phyloP scores from a whole-genome alignment of 2,329 filamentous ascomycete species.

The Ceratocystiopsis sp. region DNA sequence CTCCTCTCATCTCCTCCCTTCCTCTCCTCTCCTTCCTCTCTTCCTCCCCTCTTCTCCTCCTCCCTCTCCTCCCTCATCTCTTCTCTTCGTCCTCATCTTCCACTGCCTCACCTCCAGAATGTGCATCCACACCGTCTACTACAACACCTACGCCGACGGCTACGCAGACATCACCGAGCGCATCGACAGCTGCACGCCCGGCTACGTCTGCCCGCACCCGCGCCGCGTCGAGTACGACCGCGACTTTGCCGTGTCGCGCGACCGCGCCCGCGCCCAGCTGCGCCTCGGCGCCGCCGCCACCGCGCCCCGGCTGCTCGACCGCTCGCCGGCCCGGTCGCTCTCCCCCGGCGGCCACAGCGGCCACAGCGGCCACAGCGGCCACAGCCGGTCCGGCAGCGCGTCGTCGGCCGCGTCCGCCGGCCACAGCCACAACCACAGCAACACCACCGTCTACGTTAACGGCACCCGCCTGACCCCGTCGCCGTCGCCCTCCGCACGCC shows the following conservation, averaged over 20 bases:
- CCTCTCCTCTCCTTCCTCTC: too few species aligned
- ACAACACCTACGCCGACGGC: conserved; percentile 18
- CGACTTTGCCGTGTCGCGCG: conserved; percentile 4
- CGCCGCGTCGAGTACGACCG: conserved; percentile 8
- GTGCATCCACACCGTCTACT: conserved; percentile 18
- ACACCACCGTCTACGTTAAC: conserved; percentile 12
- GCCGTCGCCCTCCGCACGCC: conserved; percentile 2
- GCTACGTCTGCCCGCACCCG: conserved; percentile 14
- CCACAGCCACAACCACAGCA: neutral
- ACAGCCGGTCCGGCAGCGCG: conserved; percentile 2
- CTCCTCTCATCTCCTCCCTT: too few species aligned
- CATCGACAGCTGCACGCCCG: conserved; percentile 14
- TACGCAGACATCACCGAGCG: conserved; percentile 16
- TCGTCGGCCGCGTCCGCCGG: conserved; percentile 7
- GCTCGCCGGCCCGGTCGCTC: neutral
- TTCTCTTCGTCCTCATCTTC: neutral
- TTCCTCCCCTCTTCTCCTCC: too few species aligned
- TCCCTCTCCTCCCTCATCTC: neutral
- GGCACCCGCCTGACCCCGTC: conserved; percentile 2
- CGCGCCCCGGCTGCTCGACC: neutral
- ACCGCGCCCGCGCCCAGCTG: conserved; percentile 5
- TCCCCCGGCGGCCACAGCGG: conserved; percentile 4
- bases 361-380: neutral
- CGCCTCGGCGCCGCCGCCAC: too few species aligned
- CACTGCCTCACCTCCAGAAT: conserved; percentile 11